These are phyloP conservation scores for Chrysanthemum lavandulifolium DNA, from an alignment of 129 eudicot genomes.

Conservation along the genomic window DNA sequence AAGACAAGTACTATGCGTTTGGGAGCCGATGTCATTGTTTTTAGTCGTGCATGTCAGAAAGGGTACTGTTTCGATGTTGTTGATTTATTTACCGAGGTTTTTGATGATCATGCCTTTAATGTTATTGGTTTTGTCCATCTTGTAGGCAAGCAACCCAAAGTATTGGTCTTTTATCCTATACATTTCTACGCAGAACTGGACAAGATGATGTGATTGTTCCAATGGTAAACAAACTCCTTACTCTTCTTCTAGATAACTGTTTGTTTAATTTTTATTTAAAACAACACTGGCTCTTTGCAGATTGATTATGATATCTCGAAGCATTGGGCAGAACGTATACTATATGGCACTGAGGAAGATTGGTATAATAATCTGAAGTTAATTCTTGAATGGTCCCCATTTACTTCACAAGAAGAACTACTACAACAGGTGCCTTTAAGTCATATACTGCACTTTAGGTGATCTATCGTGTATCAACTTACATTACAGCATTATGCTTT, in stretches of 20 bases:
- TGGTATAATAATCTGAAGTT: constrained; percentile 84
- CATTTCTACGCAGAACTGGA: constrained; percentile 81
- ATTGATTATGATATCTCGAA: constrained; percentile 84
- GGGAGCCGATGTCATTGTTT: constrained; percentile 93
- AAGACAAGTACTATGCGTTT: constrained; percentile 95
- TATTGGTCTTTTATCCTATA: constrained; percentile 59
- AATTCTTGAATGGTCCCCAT: constrained; percentile 96
- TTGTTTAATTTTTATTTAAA: not conserved
- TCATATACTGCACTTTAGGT: constrained; percentile 5
- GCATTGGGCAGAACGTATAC: constrained; percentile 81
- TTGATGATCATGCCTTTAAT: constrained; percentile 16
- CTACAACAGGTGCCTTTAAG: constrained; percentile 62
- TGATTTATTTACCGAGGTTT: not conserved
- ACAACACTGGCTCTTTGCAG: constrained; percentile 45
- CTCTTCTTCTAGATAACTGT: not conserved
- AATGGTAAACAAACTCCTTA: constrained; percentile 49
- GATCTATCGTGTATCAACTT: constrained; percentile 11
- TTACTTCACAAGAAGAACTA: constrained; percentile 62
- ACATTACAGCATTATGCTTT: constrained; percentile 4
- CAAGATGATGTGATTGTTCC: constrained; percentile 97
- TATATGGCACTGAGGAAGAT: constrained; percentile 67
- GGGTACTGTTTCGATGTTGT: constrained; percentile 44
- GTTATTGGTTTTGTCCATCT: constrained; percentile 17
- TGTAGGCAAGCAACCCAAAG: constrained; percentile 80
- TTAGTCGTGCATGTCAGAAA: constrained; percentile 62